Conservation (phyloP, 176 grass and related monocot species). For the Musa acuminata region DNA sequence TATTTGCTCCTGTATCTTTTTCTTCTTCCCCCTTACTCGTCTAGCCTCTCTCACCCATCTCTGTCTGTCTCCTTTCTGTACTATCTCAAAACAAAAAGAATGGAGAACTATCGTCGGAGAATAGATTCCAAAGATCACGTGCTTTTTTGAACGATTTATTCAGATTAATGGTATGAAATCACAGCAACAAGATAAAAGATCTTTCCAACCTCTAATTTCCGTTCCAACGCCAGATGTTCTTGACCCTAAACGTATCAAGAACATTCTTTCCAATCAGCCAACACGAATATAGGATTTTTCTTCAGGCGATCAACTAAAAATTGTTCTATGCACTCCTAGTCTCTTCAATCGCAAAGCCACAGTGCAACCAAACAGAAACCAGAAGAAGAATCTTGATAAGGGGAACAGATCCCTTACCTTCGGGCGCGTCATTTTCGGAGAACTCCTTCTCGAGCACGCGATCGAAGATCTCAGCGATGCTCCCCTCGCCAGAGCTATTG, state of each 20-base stretch:
- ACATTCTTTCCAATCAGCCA: too few relatives aligned
- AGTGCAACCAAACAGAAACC: too few relatives aligned
- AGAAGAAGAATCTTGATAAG: too few relatives aligned
- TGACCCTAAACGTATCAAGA: too few relatives aligned
- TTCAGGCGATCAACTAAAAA: too few relatives aligned
- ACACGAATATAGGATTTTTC: too few relatives aligned
- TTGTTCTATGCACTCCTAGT: too few relatives aligned
- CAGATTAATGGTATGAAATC: background rate
- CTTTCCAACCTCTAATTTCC: too few relatives aligned
- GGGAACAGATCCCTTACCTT: constrained; percentile 31
- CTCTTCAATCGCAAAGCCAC: too few relatives aligned
- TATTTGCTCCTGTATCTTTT: background rate
- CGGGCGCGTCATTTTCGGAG: constrained; percentile 67
- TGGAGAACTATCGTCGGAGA: background rate
- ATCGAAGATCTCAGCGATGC: constrained; percentile 96
- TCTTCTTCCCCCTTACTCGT: background rate
- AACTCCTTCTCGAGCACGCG: constrained; percentile 99
- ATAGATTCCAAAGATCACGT: background rate
- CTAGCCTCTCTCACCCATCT: background rate
- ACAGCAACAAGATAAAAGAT: background rate
- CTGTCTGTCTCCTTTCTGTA: too few relatives aligned
- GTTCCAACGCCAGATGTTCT: too few relatives aligned
- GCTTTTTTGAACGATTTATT: background rate
- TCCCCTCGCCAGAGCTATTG: constrained; percentile 56
- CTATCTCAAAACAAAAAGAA: too few relatives aligned